Evolutionary conservation across 805 yeast species (phyloP).

Genomic region (Teunomyces barrocoloradensis): DNA sequence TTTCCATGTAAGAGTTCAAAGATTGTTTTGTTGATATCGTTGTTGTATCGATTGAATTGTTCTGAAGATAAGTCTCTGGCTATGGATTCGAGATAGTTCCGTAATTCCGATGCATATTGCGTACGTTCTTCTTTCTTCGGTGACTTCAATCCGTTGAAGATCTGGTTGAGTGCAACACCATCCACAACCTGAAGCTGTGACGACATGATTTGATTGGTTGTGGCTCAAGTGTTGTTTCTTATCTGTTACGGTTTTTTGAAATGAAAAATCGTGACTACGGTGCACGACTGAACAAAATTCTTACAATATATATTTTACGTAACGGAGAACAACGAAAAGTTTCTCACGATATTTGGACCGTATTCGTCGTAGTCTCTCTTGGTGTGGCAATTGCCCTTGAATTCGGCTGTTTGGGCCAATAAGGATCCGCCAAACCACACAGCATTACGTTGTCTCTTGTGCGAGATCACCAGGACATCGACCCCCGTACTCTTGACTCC

Average conservation of each 20-base stretch:
- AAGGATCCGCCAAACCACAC: conserved; percentile 99
- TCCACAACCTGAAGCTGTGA: conserved; percentile 38
- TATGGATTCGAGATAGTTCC: conserved; percentile 64
- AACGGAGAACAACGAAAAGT: conserved; percentile 90
- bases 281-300: conserved; percentile 3
- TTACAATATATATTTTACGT: conserved; percentile 43
- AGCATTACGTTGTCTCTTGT: conserved; percentile 96
- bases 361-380: conserved; percentile 96
- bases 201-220: neutral
- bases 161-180: conserved; percentile 51
- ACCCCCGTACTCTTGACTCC: conserved; percentile 87
- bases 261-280: conserved; percentile 2
- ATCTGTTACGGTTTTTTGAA: neutral
- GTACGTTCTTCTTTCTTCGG: conserved; percentile 40
- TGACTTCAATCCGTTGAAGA: conserved; percentile 50
- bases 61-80: conserved; percentile 82
- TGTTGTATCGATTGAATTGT: conserved; percentile 76
- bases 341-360: conserved; percentile 97
- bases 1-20: conserved; percentile 80
- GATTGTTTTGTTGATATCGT: conserved; percentile 81
- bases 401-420: conserved; percentile 95
- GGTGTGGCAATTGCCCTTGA: conserved; percentile 93
- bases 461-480: conserved; percentile 94
- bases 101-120: conserved; percentile 67
- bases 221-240: neutral